Base-by-base conservation (phyloP, 2,329 filamentous ascomycete species). In the Aureobasidium pullulans region DNA sequence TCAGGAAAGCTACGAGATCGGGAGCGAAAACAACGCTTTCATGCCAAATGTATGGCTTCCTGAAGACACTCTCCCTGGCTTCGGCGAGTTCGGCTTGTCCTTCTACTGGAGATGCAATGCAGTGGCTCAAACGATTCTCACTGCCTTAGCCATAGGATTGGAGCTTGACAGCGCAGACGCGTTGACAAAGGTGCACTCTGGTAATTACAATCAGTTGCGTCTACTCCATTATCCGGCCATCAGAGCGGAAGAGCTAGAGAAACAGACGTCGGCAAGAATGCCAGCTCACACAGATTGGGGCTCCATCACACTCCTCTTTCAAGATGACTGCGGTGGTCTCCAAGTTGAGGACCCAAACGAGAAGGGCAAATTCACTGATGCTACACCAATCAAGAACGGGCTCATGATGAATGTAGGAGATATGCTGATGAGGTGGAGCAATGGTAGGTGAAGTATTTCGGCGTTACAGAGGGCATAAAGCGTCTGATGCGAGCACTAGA, bases 31-130 rank as follows among this genome's bases (percentile, higher is more conserved):
- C 7, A 76, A 79, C 60, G 64, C 67, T 4, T 68, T 74, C 1
- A 73, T 76, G 59, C 71, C 73, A 29, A 80, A 81, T 61, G 74
- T 77, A 37, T 80, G 78, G 78, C 67, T 79, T 0, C 76, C 76
- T 0, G 75, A 79, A 4, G 66, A 72, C 5, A 70, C 72, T 1
- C 69, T 80, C 1, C 76, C 77, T 0, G 73, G 72, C 3, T 81
- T 80, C 62, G 71, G 72, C 15, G 37, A 61, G 6, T 71, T 72
- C 10, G 62, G 57, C 8, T 62, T 62, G 11, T 47, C 61, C 63
- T 71, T 73, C 63, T 75, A 73, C 62, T 68, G 67, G 59, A 58
- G 64, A 6, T 69, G 70, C 40, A 69, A 69, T 47, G 39, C 61
- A 4, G 61, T 71, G 8, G 67, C 69, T 13, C 64, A 67, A 19